Evolutionary conservation across 768 basidiomycete species (phyloP).

Genomic region (Pisolithus microcarpus): DNA sequence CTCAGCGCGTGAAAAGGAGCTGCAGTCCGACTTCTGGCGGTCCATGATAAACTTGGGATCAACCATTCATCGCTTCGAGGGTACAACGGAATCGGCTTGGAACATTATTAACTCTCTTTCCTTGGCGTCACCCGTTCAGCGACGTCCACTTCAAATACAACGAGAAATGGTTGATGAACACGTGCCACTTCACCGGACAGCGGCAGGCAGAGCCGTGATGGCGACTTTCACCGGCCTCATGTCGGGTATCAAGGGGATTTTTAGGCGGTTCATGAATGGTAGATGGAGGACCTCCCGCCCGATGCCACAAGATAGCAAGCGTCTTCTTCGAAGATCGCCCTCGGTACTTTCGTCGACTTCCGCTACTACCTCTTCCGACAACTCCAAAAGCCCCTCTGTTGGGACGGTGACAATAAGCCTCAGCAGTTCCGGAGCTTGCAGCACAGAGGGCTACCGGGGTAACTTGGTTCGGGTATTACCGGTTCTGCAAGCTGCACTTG

Average conservation of each 20-base stretch:
- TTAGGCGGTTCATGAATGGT: neutral
- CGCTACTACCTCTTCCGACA: too few relatives aligned
- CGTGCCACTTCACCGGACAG: neutral
- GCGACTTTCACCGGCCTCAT: neutral
- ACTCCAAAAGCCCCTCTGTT: too few relatives aligned
- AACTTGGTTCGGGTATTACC: neutral
- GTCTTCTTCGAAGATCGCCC: too few relatives aligned
- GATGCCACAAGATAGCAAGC: neutral
- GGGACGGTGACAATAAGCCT: too few relatives aligned
- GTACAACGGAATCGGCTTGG: conserved; percentile 20
- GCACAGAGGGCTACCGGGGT: neutral
- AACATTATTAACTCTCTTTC: conserved; percentile 16
- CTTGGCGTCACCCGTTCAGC: neutral
- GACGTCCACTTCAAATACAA: neutral
- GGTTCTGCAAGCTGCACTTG: neutral
- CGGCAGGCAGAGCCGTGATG: neutral
- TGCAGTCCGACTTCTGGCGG: neutral
- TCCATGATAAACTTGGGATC: conserved; percentile 14
- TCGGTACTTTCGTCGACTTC: too few relatives aligned
- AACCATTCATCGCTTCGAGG: conserved; percentile 16
- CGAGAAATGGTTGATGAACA: neutral
- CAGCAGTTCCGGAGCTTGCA: neutral
- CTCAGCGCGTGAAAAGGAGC: too few relatives aligned
- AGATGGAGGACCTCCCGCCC: neutral
- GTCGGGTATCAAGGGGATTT: neutral